These are phyloP conservation scores for Gossypium lobatum DNA, from an alignment of 441 rosid genomes.

Conservation along the genomic window DNA sequence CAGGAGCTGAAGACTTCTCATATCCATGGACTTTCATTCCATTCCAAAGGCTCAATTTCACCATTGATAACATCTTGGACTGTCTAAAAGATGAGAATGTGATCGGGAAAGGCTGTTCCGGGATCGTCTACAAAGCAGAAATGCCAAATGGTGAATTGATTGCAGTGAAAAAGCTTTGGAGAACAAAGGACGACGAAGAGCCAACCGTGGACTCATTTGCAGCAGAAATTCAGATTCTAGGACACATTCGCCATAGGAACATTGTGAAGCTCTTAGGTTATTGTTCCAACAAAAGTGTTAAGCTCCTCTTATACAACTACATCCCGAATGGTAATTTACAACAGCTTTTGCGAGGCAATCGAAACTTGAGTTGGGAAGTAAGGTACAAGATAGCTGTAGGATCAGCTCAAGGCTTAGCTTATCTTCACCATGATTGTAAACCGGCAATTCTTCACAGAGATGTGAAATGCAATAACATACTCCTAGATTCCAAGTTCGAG, in stretches of 20 bases:
- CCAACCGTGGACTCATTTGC: constrained; percentile 62
- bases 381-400: constrained; percentile 88
- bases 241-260: constrained; percentile 81
- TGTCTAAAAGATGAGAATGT: constrained; percentile 75
- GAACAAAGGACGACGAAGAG: constrained; percentile 55
- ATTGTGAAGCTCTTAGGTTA: constrained; percentile 83
- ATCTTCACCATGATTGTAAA: constrained; percentile 85
- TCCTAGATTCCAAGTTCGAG: constrained; percentile 72
- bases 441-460: constrained; percentile 86
- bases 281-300: constrained; percentile 78
- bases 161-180: constrained; percentile 90
- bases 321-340: constrained; percentile 75
- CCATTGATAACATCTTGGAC: constrained; percentile 65
- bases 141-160: constrained; percentile 68
- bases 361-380: constrained; percentile 82
- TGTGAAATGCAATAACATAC: constrained; percentile 84
- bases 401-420: constrained; percentile 87
- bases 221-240: constrained; percentile 85
- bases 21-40: constrained; percentile 96
- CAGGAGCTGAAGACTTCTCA: constrained; percentile 74
- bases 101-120: constrained; percentile 91
- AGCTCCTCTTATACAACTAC: constrained; percentile 82
- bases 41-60: constrained; percentile 68
- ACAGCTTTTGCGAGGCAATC: constrained; percentile 58
- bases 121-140: constrained; percentile 83